A percentile compares a stretch with the other conserved stretches of the same genome.
phyloP scores from a whole-genome alignment of 2,329 filamentous ascomycete genomes.

The Ciborinia camelliae region DNA sequence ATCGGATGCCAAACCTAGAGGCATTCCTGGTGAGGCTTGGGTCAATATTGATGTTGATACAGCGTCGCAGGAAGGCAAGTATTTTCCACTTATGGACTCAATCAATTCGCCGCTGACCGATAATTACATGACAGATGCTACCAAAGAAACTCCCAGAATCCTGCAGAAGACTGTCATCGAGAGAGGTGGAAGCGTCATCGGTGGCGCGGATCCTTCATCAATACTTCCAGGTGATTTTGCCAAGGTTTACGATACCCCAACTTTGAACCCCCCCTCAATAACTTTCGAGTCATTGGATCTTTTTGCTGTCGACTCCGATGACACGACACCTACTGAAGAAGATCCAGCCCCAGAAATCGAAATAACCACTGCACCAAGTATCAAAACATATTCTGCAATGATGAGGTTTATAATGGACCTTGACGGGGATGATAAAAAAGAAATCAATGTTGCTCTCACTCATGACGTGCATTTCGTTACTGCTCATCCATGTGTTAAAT shows the following conservation, averaged over 20 bases:
- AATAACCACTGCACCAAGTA: constrained; percentile 20
- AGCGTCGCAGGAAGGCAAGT: constrained; percentile 38
- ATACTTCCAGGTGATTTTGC: constrained; percentile 61
- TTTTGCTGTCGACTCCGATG: constrained; percentile 44
- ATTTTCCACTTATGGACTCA: background rate
- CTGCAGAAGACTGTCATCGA: constrained; percentile 60
- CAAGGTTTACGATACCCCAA: constrained; percentile 55
- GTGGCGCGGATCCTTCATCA: constrained; percentile 52
- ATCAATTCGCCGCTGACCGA: constrained; percentile 14
- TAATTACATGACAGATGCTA: constrained; percentile 46
- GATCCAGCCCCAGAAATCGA: constrained; percentile 25
- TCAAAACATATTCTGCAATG: constrained; percentile 36
- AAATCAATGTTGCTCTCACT: constrained; percentile 41
- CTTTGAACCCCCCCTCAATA: constrained; percentile 46
- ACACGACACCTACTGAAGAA: constrained; percentile 37
- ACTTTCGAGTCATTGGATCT: constrained; percentile 52
- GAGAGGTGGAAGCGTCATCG: constrained; percentile 57
- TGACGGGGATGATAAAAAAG: constrained; percentile 27
- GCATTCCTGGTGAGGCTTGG: constrained; percentile 52
- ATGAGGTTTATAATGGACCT: constrained; percentile 32
- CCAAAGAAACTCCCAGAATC: constrained; percentile 54
- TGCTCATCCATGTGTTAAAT: constrained; percentile 61
- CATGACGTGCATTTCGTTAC: constrained; percentile 65
- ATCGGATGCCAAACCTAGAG: constrained; percentile 54
- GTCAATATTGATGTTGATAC: constrained; percentile 55